Percentiles rank a stretch among this genome's conserved stretches.
These are phyloP conservation scores for Glaciozyma antarctica DNA, from an alignment of 768 basidiomycete species.

Conservation along the genomic window DNA sequence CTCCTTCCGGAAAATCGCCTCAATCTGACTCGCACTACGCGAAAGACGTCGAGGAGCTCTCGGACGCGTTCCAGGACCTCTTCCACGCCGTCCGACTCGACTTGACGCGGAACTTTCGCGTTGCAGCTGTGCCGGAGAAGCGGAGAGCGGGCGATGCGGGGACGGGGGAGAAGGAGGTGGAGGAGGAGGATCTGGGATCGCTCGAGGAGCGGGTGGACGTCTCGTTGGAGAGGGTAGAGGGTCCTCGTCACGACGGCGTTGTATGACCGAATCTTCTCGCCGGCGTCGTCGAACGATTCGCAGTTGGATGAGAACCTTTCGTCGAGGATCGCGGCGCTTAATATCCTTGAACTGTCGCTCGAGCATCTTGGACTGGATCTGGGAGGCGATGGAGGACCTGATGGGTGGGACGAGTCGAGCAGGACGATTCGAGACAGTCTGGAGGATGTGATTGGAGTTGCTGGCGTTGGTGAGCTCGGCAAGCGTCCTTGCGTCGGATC, in stretches of 20 bases:
- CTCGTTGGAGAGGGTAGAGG: conserved; percentile 65
- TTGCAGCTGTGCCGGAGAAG: conserved; percentile 38
- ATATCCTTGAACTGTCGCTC: conserved; percentile 76
- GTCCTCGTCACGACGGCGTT: conserved; percentile 56
- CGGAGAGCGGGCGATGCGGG: conserved; percentile 32
- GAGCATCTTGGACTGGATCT: conserved; percentile 83
- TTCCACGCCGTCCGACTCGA: conserved; percentile 27
- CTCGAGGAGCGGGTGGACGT: conserved; percentile 49
- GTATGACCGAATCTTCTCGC: conserved; percentile 83
- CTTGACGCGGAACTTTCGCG: conserved; percentile 45
- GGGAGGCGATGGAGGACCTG: conserved; percentile 41
- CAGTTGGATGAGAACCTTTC: conserved; percentile 85
- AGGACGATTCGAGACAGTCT: conserved; percentile 40
- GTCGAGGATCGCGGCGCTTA: conserved; percentile 79
- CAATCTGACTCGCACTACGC: conserved; percentile 20
- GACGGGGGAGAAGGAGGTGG: conserved; percentile 39
- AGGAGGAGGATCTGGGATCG: conserved; percentile 36
- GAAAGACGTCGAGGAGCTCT: conserved; percentile 34
- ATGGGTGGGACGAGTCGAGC: conserved; percentile 42
- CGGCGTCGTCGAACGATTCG: conserved; percentile 61
- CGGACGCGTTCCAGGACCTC: conserved; percentile 34
- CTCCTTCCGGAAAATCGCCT: background rate
- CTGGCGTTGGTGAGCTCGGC: conserved; percentile 60
- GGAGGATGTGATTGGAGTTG: conserved; percentile 56
- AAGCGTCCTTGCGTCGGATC: background rate